Evolutionary conservation across 2,329 filamentous ascomycete genomes (phyloP).

Genomic region (Pyrenophora seminiperda): DNA sequence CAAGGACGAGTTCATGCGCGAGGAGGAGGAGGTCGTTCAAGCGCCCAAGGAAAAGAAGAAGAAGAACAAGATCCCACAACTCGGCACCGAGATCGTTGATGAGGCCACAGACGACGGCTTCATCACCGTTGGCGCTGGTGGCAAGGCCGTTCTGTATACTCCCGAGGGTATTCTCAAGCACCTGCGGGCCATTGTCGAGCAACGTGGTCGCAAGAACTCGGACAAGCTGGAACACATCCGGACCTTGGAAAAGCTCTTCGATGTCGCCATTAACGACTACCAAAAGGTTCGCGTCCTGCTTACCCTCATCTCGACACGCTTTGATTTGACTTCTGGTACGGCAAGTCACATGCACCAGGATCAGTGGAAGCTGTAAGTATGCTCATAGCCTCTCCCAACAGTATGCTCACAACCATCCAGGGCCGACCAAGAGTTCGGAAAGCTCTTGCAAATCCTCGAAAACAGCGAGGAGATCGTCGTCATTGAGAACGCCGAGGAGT

Average conservation of each 20-base stretch:
- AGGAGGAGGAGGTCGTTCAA: constrained; percentile 78
- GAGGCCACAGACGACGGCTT: constrained; percentile 83
- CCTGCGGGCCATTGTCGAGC: constrained; percentile 88
- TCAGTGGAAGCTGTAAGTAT: constrained; percentile 80
- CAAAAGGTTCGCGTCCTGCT: constrained; percentile 91
- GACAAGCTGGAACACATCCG: constrained; percentile 93
- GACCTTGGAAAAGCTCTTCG: constrained; percentile 93
- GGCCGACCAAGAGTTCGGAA: constrained; percentile 82
- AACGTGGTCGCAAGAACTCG: constrained; percentile 98
- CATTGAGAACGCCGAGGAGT: constrained; percentile 91
- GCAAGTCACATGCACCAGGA: constrained; percentile 88
- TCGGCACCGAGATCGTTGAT: constrained; percentile 57
- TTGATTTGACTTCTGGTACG: constrained; percentile 83
- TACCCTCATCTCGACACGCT: constrained; percentile 88
- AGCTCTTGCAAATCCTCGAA: constrained; percentile 79
- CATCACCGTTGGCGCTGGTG: constrained; percentile 83
- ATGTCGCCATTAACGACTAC: constrained; percentile 89
- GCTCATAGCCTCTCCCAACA: not conserved
- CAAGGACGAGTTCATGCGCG: constrained; percentile 86
- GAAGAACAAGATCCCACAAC: constrained; percentile 57
- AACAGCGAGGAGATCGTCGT: constrained; percentile 80
- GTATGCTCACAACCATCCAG: constrained; percentile 30
- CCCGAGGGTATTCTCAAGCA: constrained; percentile 99
- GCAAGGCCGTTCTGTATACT: constrained; percentile 88
- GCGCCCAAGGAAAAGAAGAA: constrained; percentile 48